phyloP scores from a whole-genome alignment of 257 asterid genomes.

The Cynanchum wilfordii region DNA sequence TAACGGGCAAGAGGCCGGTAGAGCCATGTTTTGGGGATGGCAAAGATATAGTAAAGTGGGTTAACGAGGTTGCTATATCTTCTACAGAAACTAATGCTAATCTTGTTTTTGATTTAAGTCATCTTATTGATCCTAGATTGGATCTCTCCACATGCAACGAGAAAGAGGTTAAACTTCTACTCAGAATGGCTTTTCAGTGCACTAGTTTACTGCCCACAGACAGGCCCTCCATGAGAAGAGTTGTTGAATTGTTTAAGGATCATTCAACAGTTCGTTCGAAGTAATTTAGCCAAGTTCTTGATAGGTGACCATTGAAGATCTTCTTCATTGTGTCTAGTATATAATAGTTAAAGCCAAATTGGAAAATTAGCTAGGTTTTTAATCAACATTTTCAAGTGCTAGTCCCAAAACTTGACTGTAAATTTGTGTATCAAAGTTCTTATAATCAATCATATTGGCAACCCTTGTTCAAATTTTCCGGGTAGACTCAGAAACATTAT shows the following conservation, averaged over 20 bases:
- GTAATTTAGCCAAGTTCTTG: constrained; percentile 11
- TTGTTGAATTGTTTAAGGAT: constrained; percentile 55
- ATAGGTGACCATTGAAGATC: neutral
- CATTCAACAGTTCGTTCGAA: constrained; percentile 22
- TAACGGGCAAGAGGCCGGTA: constrained; percentile 58
- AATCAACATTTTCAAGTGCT: neutral
- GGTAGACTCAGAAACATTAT: neutral
- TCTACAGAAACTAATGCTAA: constrained; percentile 24
- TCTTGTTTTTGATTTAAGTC: constrained; percentile 18
- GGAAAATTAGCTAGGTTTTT: neutral
- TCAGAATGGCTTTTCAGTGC: constrained; percentile 59
- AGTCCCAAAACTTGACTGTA: neutral
- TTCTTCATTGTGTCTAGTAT: neutral
- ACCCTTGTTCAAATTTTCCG: constrained; percentile 2
- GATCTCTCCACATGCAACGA: constrained; percentile 28
- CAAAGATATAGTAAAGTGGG: constrained; percentile 67
- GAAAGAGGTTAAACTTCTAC: constrained; percentile 40
- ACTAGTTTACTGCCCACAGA: constrained; percentile 49
- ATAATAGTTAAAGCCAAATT: neutral
- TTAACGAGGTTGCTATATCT: constrained; percentile 31
- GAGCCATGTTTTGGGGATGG: constrained; percentile 48
- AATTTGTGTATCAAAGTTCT: neutral
- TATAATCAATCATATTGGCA: neutral
- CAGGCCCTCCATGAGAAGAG: constrained; percentile 85
- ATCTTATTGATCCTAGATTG: constrained; percentile 49